Percentiles rank a stretch among this genome's conserved stretches.
Conservation (phyloP, 192 early-diverging fungal species). For the Backusella parvicylindrica region DNA sequence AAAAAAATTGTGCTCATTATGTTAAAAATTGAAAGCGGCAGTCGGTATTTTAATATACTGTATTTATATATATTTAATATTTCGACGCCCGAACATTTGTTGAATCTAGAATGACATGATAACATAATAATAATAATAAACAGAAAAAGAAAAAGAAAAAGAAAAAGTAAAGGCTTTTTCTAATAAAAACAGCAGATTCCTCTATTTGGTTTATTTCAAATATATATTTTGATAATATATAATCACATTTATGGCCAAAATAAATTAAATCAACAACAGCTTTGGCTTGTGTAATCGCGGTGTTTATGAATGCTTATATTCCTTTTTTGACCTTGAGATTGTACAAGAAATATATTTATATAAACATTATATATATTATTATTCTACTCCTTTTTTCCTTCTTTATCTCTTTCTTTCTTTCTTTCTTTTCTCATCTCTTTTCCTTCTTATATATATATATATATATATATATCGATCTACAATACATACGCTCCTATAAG, state of each 20-base stretch:
- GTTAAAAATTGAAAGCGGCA: no score
- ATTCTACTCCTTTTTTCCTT: not conserved
- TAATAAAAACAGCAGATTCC: no score
- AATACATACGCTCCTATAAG: not conserved
- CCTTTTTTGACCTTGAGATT: conserved; percentile 5
- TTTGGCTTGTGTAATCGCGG: not conserved
- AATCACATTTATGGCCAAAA: not conserved
- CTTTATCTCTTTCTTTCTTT: not conserved
- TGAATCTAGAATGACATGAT: no score
- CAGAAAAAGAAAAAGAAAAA: no score
- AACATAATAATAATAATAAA: no score
- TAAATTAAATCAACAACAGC: conserved; percentile 3
- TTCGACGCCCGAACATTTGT: no score
- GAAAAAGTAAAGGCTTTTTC: no score
- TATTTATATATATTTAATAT: no score
- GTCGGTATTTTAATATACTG: no score
- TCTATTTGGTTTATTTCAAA: not conserved
- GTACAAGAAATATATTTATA: not conserved
- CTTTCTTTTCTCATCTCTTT: not conserved
- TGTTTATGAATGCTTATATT: conserved; percentile 11
- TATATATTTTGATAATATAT: no score
- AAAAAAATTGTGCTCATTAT: no score
- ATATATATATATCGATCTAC: not conserved
- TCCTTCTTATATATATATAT: not conserved
- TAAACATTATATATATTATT: conserved; percentile 6